A percentile compares a stretch with the other conserved stretches of the same genome.
These are phyloP conservation scores for Lentithecium fluviatile DNA, from an alignment of 495 filamentous ascomycete genomes.

Conservation along the genomic window DNA sequence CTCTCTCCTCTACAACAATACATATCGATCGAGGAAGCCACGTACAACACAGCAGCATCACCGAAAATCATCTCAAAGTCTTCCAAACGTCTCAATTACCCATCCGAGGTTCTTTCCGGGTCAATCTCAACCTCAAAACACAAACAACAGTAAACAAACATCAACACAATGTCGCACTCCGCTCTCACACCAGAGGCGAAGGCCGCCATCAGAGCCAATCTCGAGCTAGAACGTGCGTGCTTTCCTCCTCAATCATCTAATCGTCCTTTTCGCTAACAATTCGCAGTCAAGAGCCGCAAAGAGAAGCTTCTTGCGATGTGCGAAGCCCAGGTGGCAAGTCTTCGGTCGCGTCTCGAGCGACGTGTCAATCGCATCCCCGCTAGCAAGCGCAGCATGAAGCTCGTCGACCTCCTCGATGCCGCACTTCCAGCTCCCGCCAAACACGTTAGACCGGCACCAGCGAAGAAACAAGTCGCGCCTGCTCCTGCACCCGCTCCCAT, in stretches of 20 bases:
- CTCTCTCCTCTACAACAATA: neutral
- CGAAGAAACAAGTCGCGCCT: slow-evolving; percentile 34
- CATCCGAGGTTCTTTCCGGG: neutral
- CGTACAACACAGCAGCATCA: neutral
- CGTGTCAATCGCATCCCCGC: slow-evolving; percentile 90
- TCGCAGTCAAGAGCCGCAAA: slow-evolving; percentile 82
- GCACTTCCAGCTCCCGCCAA: slow-evolving; percentile 2
- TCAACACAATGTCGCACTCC: slow-evolving; percentile 79
- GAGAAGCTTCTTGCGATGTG: slow-evolving; percentile 90
- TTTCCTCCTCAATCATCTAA: neutral
- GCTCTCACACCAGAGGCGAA: slow-evolving; percentile 61
- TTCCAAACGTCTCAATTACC: neutral
- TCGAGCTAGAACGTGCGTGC: slow-evolving; percentile 82
- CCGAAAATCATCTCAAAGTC: neutral
- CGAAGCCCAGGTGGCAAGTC: slow-evolving; percentile 77
- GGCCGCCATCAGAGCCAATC: slow-evolving; percentile 76
- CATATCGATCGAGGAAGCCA: slow-evolving; percentile 7
- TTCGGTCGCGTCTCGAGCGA: slow-evolving; percentile 85
- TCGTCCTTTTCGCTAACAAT: neutral
- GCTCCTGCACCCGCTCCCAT: slow-evolving; percentile 29
- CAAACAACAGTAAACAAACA: slow-evolving; percentile 62
- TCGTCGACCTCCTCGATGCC: slow-evolving; percentile 75
- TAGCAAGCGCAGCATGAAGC: slow-evolving; percentile 72
- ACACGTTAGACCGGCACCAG: slow-evolving; percentile 24
- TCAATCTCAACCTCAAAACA: neutral